Evolutionary conservation across 2,329 filamentous ascomycete species (phyloP), one percentile per base, ranked within the genome.

Genomic region (Microdochium bolleyi): DNA sequence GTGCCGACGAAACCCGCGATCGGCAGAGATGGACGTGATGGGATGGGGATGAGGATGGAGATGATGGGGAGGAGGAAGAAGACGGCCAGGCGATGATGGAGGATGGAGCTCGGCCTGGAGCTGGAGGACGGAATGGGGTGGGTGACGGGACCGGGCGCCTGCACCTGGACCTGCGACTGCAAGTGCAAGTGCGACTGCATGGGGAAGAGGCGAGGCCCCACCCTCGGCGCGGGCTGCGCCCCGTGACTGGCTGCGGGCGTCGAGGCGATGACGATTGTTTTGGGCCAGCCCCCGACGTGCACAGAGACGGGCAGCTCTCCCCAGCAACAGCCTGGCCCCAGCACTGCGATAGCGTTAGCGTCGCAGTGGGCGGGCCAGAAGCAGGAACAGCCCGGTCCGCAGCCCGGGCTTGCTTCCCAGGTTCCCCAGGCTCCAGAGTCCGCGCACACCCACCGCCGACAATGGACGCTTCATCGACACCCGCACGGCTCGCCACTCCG

Each of bases 221-320:
- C 14, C 3, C 41, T 21, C 13, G 41, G 14, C 41, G n/a, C n/a
- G 22, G 41, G 13, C 4, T 19, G n/a, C 13, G 41, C n/a, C 8
- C 16, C 16, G 16, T 22, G 41, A 46, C 41, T 46, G 41, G 41
- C 37, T 41, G 37, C 13, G 7, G 3, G 41, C 16, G 8, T 21
- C n/a, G n/a, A n/a, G n/a, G 41, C 41, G 41, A 46, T 46, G 41
- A 46, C 41, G 41, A 46, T 46, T 46, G 41, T 46, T 22, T 46
- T 21, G 41, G 41, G 41, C 41, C n/a, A 41, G 7, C n/a, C n/a
- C n/a, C n/a, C n/a, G n/a, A n/a, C n/a, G n/a, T n/a, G n/a, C 19
- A 22, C 14, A 19, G 13, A 8, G 21, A 7, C 19, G 21, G 41
- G 41, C 7, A 46, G 16, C 41, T 21, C 19, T 46, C 16, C 41